These are phyloP conservation scores for Pseudophaeomoniella oleicola DNA, from an alignment of 2,329 filamentous ascomycete species.

Conservation along the genomic window DNA sequence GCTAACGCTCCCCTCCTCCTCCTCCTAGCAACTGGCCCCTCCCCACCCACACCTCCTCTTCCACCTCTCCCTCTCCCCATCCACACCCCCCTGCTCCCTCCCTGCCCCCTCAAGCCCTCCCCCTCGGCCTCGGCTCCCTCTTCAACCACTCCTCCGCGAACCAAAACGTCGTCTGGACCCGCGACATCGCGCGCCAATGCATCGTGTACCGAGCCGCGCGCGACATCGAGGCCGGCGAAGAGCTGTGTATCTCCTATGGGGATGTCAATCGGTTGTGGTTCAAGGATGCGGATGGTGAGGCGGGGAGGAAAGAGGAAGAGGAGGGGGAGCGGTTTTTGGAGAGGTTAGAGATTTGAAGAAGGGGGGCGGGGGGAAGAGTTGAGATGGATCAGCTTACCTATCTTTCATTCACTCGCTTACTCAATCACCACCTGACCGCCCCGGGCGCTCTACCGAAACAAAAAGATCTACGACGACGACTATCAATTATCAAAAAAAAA, in stretches of 20 bases:
- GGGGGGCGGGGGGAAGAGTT: neutral
- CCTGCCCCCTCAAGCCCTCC: constrained; percentile 29
- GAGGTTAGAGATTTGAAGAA: neutral
- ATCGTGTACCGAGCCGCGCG: constrained; percentile 33
- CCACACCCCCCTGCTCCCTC: neutral
- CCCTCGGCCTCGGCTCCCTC: constrained; percentile 38
- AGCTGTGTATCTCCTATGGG: constrained; percentile 29
- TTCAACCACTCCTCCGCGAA: constrained; percentile 36
- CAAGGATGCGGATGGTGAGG: constrained; percentile 10
- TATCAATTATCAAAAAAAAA: no score
- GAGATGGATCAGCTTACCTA: no score
- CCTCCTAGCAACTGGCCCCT: neutral
- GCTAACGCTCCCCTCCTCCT: neutral
- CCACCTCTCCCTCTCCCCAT: neutral
- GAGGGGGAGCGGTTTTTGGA: neutral
- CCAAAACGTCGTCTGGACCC: constrained; percentile 38
- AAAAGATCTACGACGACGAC: no score
- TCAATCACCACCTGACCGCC: no score
- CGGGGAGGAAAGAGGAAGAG: neutral
- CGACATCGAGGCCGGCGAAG: constrained; percentile 33
- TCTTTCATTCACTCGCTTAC: no score
- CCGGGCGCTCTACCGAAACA: no score
- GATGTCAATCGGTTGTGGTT: constrained; percentile 13
- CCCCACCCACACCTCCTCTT: neutral
- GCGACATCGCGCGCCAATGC: constrained; percentile 25